These are phyloP conservation scores for Niebla homalea DNA, from an alignment of 495 filamentous ascomycete genomes.

Conservation along the genomic window DNA sequence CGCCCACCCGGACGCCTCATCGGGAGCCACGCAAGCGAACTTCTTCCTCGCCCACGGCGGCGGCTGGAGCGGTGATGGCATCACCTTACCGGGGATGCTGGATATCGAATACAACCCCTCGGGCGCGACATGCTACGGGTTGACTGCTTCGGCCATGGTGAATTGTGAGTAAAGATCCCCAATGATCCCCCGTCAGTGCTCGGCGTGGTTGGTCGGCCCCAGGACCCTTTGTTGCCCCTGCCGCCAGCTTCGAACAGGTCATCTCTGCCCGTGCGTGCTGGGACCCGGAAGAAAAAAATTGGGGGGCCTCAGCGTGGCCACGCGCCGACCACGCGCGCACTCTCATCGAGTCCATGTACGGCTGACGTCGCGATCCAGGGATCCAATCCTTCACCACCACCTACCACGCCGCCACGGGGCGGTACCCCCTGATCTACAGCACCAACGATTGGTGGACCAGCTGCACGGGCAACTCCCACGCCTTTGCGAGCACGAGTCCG, in stretches of 20 bases:
- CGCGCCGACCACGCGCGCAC: no score
- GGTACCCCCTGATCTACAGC: slow-evolving; percentile 49
- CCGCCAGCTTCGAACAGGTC: no score
- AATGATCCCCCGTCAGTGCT: no score
- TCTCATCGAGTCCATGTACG: no score
- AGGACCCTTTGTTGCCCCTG: no score
- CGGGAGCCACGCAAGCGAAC: slow-evolving; percentile 39
- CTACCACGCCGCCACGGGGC: slow-evolving; percentile 36
- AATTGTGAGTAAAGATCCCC: no score
- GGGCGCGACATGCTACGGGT: slow-evolving; percentile 38
- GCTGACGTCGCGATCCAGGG: no score
- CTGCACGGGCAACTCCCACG: slow-evolving; percentile 44
- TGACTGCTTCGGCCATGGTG: slow-evolving; percentile 40
- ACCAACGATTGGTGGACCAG: slow-evolving; percentile 48
- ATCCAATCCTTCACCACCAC: no score
- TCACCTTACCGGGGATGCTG: slow-evolving; percentile 54
- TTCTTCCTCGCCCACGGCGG: slow-evolving; percentile 50
- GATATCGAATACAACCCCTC: slow-evolving; percentile 44
- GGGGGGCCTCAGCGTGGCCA: no score
- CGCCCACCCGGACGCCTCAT: slow-evolving; percentile 35
- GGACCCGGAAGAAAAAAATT: no score
- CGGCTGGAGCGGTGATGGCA: slow-evolving; percentile 47
- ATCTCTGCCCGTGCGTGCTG: no score
- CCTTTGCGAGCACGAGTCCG: slow-evolving; percentile 38
- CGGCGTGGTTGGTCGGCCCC: no score